phyloP scores from a whole-genome alignment of 768 basidiomycete species.

The Vararia minispora region DNA sequence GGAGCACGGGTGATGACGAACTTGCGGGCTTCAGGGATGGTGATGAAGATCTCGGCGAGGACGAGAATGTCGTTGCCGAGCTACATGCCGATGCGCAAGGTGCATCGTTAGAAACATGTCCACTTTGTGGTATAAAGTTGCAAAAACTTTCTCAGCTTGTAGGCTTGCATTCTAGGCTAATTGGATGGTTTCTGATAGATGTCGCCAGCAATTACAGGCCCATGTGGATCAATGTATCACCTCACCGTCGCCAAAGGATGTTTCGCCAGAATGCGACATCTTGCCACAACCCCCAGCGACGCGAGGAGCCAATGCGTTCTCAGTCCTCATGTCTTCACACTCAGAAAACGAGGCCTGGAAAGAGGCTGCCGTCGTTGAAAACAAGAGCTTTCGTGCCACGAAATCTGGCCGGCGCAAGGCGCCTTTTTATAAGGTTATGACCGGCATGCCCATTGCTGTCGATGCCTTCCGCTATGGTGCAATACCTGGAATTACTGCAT shows the following conservation, averaged over 20 bases:
- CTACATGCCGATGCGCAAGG: constrained; percentile 11
- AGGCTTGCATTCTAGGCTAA: constrained; percentile 14
- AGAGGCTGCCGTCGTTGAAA: constrained; percentile 51
- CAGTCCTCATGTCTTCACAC: constrained; percentile 80
- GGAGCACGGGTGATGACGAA: constrained; percentile 72
- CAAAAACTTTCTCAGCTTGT: constrained; percentile 19
- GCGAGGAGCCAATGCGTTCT: constrained; percentile 42
- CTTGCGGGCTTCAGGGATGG: constrained; percentile 24
- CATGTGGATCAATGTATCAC: constrained; percentile 55
- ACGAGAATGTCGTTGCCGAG: constrained; percentile 19
- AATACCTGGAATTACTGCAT: constrained; percentile 83
- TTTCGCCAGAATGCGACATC: not conserved
- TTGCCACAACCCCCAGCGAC: constrained; percentile 12
- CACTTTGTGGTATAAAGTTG: constrained; percentile 21
- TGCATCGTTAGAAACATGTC: constrained; percentile 14
- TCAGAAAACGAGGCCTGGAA: constrained; percentile 81
- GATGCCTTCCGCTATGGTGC: constrained; percentile 94
- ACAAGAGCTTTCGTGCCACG: constrained; percentile 31
- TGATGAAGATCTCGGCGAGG: constrained; percentile 16
- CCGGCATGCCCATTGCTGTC: constrained; percentile 97
- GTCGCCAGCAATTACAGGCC: constrained; percentile 31
- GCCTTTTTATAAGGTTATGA: constrained; percentile 92
- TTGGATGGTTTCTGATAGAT: not conserved
- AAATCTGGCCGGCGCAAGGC: constrained; percentile 57
- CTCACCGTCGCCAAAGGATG: constrained; percentile 10